These are phyloP conservation scores for Metschnikowia reukaufii DNA, from an alignment of 805 yeast genomes.

Conservation along the genomic window DNA sequence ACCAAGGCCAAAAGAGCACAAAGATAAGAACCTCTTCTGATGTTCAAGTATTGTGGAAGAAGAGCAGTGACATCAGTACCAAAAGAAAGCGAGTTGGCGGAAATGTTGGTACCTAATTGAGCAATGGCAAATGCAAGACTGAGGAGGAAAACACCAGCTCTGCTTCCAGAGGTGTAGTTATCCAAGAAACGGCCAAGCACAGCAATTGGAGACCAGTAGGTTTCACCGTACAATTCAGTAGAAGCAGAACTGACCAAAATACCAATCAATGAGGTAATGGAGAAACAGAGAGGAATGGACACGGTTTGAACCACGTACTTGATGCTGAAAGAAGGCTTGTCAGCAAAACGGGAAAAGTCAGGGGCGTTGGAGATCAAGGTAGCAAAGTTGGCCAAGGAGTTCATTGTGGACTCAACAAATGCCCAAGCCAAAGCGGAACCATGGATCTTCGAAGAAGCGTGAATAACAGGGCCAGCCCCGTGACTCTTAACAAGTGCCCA, in stretches of 20 bases:
- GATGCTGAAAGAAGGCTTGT: constrained; percentile 39
- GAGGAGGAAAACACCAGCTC: constrained; percentile 80
- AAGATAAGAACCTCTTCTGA: constrained; percentile 77
- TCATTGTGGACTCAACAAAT: constrained; percentile 75
- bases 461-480: constrained; percentile 74
- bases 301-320: constrained; percentile 48
- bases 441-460: constrained; percentile 48
- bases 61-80: constrained; percentile 73
- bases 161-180: constrained; percentile 51
- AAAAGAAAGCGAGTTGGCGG: constrained; percentile 69
- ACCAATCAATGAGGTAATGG: constrained; percentile 81
- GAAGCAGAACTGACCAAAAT: constrained; percentile 82
- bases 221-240: constrained; percentile 59
- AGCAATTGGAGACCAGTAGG: constrained; percentile 84
- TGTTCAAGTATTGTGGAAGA: constrained; percentile 62
- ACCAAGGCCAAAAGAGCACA: constrained; percentile 71
- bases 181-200: constrained; percentile 62
- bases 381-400: constrained; percentile 80
- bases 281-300: constrained; percentile 75
- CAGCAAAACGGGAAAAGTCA: constrained; percentile 83
- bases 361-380: constrained; percentile 88
- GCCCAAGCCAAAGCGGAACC: constrained; percentile 80
- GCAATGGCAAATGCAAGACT: constrained; percentile 70
- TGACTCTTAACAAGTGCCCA: constrained; percentile 83
- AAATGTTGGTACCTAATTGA: constrained; percentile 75